Base-by-base conservation (phyloP, 2,329 filamentous ascomycete species). In the Calonectria henricotiae region DNA sequence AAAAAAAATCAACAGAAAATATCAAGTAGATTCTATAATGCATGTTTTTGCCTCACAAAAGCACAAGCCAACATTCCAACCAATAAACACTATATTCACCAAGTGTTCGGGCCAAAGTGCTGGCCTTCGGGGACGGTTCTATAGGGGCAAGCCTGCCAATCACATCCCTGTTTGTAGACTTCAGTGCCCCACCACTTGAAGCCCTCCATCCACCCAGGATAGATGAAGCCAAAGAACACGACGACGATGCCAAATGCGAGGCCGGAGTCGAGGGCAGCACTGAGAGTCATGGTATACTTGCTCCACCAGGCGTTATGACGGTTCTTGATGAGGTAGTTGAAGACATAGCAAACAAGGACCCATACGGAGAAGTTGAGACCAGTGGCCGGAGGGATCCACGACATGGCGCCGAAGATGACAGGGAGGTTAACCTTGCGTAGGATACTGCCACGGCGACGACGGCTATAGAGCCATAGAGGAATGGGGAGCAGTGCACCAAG, bases 181-280 rank as follows among this genome's bases (percentile, higher is more conserved):
- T 96, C 93, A 0, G 94, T 97, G 0, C 94, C 94, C 94, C 94
- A 97, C 94, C 94, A 97, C 67, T 86, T 90, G 78, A 96, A 95
- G 32, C 87, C 86, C 44, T 89, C 87, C 85, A 92, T 92, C 85
- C 87, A 89, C 0, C 93, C 93, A 0, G 94, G 92, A 79, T 95
- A 96, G n/a, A 96, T 88, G 74, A 97, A 93, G 1, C 91, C 93
- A 77, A 97, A 96, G 80, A 97, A 97, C 30, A 96, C 91, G 4
- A 96, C 89, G 11, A 97, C 91, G 41, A 96, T 91, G 32, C 93
- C 93, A 77, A 95, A 93, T 0, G 94, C 94, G 23, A 97, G 85
- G 0, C 94, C 94, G 1, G 92, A 95, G 79, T 97, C 94, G 66
- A 97, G 86, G 1, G 93, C 94, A 0, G 94, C 94, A 68, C 92